phyloP scores from a whole-genome alignment of 2,329 filamentous ascomycete genomes.

The Aspergillus phoenicis region DNA sequence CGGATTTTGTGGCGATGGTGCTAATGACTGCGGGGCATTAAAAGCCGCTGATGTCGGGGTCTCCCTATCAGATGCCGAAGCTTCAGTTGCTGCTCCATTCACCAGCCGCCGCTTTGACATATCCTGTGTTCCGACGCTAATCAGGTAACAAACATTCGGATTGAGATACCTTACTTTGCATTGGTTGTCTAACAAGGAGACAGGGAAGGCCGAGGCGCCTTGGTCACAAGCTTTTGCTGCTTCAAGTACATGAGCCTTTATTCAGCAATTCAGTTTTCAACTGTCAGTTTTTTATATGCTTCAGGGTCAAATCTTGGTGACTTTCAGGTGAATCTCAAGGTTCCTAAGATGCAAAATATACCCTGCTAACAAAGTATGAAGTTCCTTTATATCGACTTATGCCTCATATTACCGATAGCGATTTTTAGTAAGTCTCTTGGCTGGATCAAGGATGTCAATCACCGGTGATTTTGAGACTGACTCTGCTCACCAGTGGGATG shows the following conservation, averaged over 20 bases:
- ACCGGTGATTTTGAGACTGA: not conserved
- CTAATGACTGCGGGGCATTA: constrained; percentile 94
- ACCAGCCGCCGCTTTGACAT: constrained; percentile 96
- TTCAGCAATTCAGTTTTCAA: constrained; percentile 98
- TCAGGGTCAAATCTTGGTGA: constrained; percentile 93
- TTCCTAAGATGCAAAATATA: not conserved
- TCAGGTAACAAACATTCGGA: constrained; percentile 57
- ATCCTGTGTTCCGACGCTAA: constrained; percentile 89
- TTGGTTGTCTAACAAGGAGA: constrained; percentile 20
- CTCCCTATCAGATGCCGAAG: constrained; percentile 94
- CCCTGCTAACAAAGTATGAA: constrained; percentile 31
- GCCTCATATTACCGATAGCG: constrained; percentile 90
- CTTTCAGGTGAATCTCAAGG: constrained; percentile 67
- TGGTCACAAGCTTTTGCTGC: constrained; percentile 98
- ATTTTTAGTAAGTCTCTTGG: constrained; percentile 71
- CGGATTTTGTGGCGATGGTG: constrained; percentile 95
- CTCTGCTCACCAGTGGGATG: constrained; percentile 70
- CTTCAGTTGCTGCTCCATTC: constrained; percentile 96
- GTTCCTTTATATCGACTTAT: constrained; percentile 93
- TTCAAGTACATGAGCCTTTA: constrained; percentile 99
- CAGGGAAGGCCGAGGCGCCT: constrained; percentile 86
- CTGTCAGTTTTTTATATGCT: constrained; percentile 93
- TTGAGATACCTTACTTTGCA: no score
- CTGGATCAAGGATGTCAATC: not conserved
- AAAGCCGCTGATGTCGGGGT: constrained; percentile 98